Evolutionary conservation across 495 filamentous ascomycete genomes (phyloP), one percentile per base, ranked within the genome.

Genomic region (Penicillium maclennaniae): DNA sequence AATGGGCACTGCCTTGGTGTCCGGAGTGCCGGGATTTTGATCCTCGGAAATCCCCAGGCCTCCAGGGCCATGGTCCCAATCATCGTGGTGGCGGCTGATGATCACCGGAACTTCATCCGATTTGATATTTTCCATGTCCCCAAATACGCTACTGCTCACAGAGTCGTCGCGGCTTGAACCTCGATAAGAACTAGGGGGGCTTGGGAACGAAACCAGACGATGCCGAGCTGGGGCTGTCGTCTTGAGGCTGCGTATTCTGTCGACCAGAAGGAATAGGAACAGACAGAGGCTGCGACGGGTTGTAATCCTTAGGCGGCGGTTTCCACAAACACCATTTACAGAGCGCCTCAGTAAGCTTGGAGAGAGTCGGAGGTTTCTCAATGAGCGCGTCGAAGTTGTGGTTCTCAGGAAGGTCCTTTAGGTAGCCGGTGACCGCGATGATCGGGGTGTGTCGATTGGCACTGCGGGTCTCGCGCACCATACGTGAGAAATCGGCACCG

Each of bases 401-500:
- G 9, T 88, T 89, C 51, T 91, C 89, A 34, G 89, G 91, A 17
- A 98, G 79, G 61, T 98, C 93, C 59, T 97, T 97, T 14, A 98
- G 75, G 69, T 98, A 98, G 38, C 93, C 91, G 14, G 93, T 98
- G n/a, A 97, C 89, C 43, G 91, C 90, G 42, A 98, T 89, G 58
- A 98, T 93, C 2, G 93, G 93, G 0, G 93, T 98, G 60, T 89
- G 83, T n/a, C 87, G 83, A 63, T 98, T 98, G 19, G 87, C 81
- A 68, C 96, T 96, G 69, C 92, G 90, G 6, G 90, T 96, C 56
- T 96, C 91, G 25, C 93, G 85, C 50, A 98, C 88, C 93, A 98
- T 97, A 21, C 93, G 87, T 25, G 93, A 92, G 46, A 97, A 88
- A 67, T 98, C 93, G 5, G 88, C 87, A 14, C 93, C 93, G 62